These are phyloP conservation scores for Iberis pinnata DNA, from an alignment of 345 rosid genomes.

Conservation along the genomic window DNA sequence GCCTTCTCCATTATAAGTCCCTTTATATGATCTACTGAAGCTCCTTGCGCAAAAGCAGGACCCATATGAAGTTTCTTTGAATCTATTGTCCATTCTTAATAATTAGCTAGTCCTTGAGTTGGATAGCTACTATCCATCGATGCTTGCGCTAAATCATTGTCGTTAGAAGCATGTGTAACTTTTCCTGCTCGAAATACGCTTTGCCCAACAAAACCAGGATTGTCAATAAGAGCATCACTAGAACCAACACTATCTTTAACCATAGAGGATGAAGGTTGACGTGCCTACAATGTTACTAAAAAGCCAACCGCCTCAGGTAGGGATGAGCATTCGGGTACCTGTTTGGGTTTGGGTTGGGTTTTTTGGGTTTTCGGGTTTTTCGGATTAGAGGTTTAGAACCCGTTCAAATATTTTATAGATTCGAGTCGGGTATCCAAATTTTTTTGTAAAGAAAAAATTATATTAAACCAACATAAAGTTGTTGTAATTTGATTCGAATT, in stretches of 20 bases:
- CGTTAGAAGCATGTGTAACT: slow-evolving; percentile 35
- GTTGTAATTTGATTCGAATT: too few relatives aligned
- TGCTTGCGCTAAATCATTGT: slow-evolving; percentile 50
- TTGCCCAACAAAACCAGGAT: slow-evolving; percentile 46
- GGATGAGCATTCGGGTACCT: too few relatives aligned
- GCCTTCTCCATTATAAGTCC: slow-evolving; percentile 34
- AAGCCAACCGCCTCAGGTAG: too few relatives aligned
- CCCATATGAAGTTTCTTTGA: slow-evolving; percentile 47
- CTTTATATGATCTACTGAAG: slow-evolving; percentile 45
- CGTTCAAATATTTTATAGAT: too few relatives aligned
- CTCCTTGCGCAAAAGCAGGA: slow-evolving; percentile 54
- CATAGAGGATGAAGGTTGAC: too few relatives aligned
- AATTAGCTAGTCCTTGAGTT: slow-evolving; percentile 38
- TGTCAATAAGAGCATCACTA: slow-evolving; percentile 50
- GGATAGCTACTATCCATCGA: slow-evolving; percentile 43
- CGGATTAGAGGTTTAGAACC: too few relatives aligned
- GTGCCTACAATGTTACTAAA: too few relatives aligned
- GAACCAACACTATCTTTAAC: slow-evolving; percentile 58
- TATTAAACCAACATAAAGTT: too few relatives aligned
- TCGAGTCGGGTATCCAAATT: too few relatives aligned
- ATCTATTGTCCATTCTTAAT: slow-evolving; percentile 20
- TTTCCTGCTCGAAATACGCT: slow-evolving; percentile 41
- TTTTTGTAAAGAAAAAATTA: too few relatives aligned
- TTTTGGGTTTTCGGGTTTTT: too few relatives aligned
- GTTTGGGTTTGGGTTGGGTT: too few relatives aligned